Evolutionary conservation across 1,284 basidiomycete genomes (phyloP), one percentile per base, ranked within the genome.

Genomic region (Veloboletus limbatus): DNA sequence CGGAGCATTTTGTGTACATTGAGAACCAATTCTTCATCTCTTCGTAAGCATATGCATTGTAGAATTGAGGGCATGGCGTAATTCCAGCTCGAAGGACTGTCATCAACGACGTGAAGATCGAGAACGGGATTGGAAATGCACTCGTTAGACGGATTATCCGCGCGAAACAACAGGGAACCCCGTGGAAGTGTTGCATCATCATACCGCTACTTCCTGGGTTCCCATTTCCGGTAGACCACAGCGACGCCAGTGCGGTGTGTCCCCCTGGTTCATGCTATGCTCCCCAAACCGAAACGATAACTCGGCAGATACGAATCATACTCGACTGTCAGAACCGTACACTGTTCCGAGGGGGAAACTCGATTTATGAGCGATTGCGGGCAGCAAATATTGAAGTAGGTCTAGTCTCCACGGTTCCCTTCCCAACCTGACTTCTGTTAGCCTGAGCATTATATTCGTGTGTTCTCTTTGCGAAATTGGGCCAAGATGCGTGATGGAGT

Each of bases 21-120:
- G 94, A 98, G 68, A 98, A 99, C 63, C 96, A 99, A 67, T 99
- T 98, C 73, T 99, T 99, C 70, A 94, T 99, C 62, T 91, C 94
- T 0, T 97, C 90, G 79, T 90, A 64, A 62, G 83, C 68, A 17
- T 38, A 28, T 8, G 43, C 35, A 24, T 28, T 11, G 17, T 34
- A 30, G 10, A 31, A 8, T 21, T 22, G 26, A 37, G 27, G 22
- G n/a, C 32, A 30, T 9, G 24, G 0, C 43, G 64, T 42, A 48
- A 33, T 26, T 31, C 14, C 20, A 17, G 20, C 27, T 40, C 18
- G 8, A 55, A 91, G 92, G 18, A 97, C 96, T 1, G 74, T 84
- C 2, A 83, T 96, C 21, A 89, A 89, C 55, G 92, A 93, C 49
- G 82, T 92, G 31, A 79, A 81, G 57, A 79, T 99, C 40, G 92